Evolutionary conservation across 1,139 yeast genomes (phyloP).

Genomic region (Saccharomyces pastorianus): DNA sequence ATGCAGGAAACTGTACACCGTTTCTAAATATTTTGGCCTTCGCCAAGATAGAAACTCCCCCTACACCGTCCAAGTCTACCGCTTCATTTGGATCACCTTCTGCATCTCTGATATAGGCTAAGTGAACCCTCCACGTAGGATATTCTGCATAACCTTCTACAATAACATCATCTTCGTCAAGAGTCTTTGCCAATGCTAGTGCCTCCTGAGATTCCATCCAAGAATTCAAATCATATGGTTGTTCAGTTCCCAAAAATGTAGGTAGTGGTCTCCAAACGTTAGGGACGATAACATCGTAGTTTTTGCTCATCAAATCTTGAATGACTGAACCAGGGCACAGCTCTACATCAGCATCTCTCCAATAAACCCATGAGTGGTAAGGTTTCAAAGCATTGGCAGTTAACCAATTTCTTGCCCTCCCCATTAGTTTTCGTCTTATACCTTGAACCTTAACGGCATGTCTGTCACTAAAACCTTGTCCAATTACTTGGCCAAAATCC

Average conservation of each 20-base stretch:
- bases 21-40: constrained; percentile 71
- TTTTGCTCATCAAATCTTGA: constrained; percentile 59
- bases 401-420: constrained; percentile 66
- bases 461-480: constrained; percentile 83
- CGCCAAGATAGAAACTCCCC: constrained; percentile 79
- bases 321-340: constrained; percentile 52
- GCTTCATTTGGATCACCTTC: constrained; percentile 80
- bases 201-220: constrained; percentile 90
- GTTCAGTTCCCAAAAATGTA: constrained; percentile 82
- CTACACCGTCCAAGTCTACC: constrained; percentile 85
- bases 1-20: constrained; percentile 86
- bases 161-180: constrained; percentile 81
- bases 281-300: constrained; percentile 64
- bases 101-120: constrained; percentile 80
- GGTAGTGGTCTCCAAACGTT: constrained; percentile 91
- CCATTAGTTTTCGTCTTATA: constrained; percentile 65
- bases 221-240: constrained; percentile 83
- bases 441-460: constrained; percentile 90
- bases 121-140: constrained; percentile 88
- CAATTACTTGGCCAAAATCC: constrained; percentile 77
- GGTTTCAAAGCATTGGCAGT: constrained; percentile 56
- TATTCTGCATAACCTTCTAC: constrained; percentile 90
- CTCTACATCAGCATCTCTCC: constrained; percentile 71
- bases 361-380: constrained; percentile 69
- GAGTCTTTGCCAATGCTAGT: constrained; percentile 61